These are phyloP conservation scores for Rhynchosporium graminicola DNA, from an alignment of 2,329 filamentous ascomycete species.

Conservation along the genomic window DNA sequence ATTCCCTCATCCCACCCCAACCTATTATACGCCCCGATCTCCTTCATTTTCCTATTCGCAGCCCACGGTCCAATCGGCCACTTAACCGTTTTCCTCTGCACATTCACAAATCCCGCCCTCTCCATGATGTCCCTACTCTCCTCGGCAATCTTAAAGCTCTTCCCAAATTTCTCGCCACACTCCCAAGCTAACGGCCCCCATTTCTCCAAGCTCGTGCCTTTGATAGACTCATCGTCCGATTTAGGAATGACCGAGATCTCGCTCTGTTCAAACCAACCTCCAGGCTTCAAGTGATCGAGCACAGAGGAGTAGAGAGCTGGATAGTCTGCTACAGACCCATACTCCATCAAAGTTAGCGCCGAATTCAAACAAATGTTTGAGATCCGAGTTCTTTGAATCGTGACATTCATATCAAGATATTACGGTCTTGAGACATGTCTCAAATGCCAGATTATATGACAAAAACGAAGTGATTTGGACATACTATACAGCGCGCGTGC, in stretches of 20 bases:
- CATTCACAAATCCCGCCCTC: slow-evolving; percentile 35
- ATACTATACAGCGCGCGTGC: slow-evolving; percentile 47
- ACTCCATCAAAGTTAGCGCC: neutral
- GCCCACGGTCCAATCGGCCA: slow-evolving; percentile 40
- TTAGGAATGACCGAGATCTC: slow-evolving; percentile 43
- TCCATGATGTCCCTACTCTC: slow-evolving; percentile 22
- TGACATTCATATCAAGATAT: no score
- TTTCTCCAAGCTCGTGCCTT: slow-evolving; percentile 40
- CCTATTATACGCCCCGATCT: slow-evolving; percentile 27
- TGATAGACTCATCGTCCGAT: slow-evolving; percentile 22
- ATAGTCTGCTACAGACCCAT: slow-evolving; percentile 22
- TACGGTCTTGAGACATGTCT: no score
- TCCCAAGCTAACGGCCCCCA: slow-evolving; percentile 46
- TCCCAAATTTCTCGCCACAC: slow-evolving; percentile 43
- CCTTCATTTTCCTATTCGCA: slow-evolving; percentile 33
- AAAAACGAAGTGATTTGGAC: no score
- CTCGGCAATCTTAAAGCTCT: slow-evolving; percentile 40
- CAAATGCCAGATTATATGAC: no score
- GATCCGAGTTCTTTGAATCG: no score
- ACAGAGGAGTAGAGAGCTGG: slow-evolving; percentile 15
- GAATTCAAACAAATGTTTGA: no score
- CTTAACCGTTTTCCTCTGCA: slow-evolving; percentile 31
- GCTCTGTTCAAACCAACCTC: slow-evolving; percentile 37
- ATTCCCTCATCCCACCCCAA: slow-evolving; percentile 23
- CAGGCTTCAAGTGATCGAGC: slow-evolving; percentile 22